A percentile compares a stretch with the other conserved stretches of the same genome.
Evolutionary conservation across 2,329 filamentous ascomycete genomes (phyloP).

Genomic region (Exophiala sideris): DNA sequence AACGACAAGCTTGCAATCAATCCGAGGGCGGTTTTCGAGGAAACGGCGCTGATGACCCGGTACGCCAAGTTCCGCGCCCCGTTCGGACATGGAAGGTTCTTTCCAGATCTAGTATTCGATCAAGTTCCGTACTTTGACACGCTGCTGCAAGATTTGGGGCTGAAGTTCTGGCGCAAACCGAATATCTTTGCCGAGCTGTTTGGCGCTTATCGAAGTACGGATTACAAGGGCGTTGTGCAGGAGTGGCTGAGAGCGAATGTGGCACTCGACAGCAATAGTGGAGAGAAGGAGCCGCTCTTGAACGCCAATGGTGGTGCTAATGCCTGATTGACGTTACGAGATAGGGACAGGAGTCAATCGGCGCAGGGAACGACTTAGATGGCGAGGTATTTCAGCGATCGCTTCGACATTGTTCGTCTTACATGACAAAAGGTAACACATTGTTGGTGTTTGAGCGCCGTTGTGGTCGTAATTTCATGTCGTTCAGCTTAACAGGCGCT

Average conservation of each 20-base stretch:
- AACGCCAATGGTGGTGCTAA: too few species aligned
- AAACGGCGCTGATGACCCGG: constrained; percentile 62
- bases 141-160: constrained; percentile 62
- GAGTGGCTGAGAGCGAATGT: constrained; percentile 36
- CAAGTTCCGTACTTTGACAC: constrained; percentile 69
- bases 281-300: background rate
- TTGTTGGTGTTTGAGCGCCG: background rate
- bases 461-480: too few species aligned
- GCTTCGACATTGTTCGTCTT: background rate
- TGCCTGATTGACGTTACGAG: too few species aligned
- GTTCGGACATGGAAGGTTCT: constrained; percentile 59
- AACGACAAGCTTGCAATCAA: constrained; percentile 40
- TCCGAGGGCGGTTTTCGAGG: constrained; percentile 41
- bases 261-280: too few species aligned
- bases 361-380: too few species aligned
- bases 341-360: too few species aligned
- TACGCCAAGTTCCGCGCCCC: constrained; percentile 70
- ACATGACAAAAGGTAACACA: too few species aligned
- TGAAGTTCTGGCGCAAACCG: constrained; percentile 45
- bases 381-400: background rate
- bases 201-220: constrained; percentile 38
- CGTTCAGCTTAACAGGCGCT: too few species aligned
- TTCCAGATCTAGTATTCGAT: constrained; percentile 74
- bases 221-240: constrained; percentile 41
- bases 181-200: constrained; percentile 35